Base-by-base conservation (phyloP, 2,329 filamentous ascomycete species). In the Calycina herbarum region DNA sequence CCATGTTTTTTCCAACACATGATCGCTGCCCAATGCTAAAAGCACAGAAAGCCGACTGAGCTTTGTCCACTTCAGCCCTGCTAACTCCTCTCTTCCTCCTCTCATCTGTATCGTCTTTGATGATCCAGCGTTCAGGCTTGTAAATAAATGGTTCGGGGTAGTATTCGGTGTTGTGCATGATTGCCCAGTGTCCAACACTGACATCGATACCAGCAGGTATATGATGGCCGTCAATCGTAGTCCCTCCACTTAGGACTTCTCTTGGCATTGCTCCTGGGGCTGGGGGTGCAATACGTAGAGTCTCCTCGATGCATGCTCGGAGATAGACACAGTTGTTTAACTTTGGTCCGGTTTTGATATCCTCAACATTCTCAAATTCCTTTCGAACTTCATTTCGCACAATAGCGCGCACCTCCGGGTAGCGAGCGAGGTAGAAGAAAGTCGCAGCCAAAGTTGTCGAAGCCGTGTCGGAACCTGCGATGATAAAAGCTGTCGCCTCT, bases 121-220 rank as follows among this genome's bases (percentile, higher is more conserved):
- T 77, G 40, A 60, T 60, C 81, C 81, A 83, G 24, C 81, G 77
- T 70, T 82, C 79, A 1, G 81, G 81, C 15, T 77, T 66, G 67
- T 77, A 83, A 0, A 67, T 64, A 61, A 77, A 76, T 0, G 81
- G 77, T 35, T 77, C 70, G 1, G 77, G 77, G 71, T 79, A 82
- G 74, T 82, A 82, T 8, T 74, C 65, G 1, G 76, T 69, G 61
- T 81, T 77, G 38, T 80, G 79, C 64, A 82, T 80, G 48, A 82
- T 78, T 0, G 78, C 76, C 73, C 80, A 82, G 17, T 77, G 76
- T 0, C 78, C 77, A 5, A 79, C 79, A 1, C 80, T 80, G 54
- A 79, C 78, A 65, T 80, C 76, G 13, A 77, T 78, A 8, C 81
- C 81, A n/a, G 73, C 75, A 1, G 80, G 77, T 20, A 78, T 63